Evolutionary conservation across 176 grass and related monocot species (phyloP).

Genomic region (Phyllostachys edulis): DNA sequence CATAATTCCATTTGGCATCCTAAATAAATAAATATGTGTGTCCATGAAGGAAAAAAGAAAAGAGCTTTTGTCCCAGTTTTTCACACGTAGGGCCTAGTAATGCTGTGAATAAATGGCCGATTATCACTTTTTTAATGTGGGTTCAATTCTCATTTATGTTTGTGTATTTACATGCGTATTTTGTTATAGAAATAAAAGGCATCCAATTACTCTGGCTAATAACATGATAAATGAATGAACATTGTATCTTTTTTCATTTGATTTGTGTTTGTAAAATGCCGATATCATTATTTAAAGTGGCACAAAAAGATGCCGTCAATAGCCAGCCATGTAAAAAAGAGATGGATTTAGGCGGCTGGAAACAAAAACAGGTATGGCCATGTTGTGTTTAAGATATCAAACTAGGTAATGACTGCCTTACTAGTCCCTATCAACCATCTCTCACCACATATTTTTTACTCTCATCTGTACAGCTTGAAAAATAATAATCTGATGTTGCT

Average conservation of each 20-base stretch:
- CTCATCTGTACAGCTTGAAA: not conserved
- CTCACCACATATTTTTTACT: not conserved
- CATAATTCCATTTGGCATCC: slow-evolving; percentile 6
- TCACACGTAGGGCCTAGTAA: not conserved
- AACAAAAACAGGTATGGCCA: not conserved
- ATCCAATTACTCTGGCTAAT: not conserved
- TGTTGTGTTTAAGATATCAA: slow-evolving; percentile 27
- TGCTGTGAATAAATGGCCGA: not conserved
- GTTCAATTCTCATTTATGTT: not conserved
- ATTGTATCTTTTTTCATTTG: not conserved
- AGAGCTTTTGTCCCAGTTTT: not conserved
- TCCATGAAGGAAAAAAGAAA: not conserved
- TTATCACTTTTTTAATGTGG: not conserved
- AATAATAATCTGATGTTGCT: no score
- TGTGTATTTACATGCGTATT: not conserved
- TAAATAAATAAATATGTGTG: not conserved
- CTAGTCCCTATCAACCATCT: not conserved
- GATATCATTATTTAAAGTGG: not conserved
- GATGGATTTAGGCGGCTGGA: slow-evolving; percentile 1
- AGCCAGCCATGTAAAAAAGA: not conserved
- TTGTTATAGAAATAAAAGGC: not conserved
- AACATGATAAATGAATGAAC: not conserved
- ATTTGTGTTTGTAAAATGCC: not conserved
- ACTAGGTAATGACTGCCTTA: slow-evolving; percentile 18
- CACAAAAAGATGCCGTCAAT: not conserved